A percentile compares a stretch with the other conserved stretches of the same genome.
Evolutionary conservation across 2,329 filamentous ascomycete species (phyloP).

Genomic region (Biscogniauxia sp.): DNA sequence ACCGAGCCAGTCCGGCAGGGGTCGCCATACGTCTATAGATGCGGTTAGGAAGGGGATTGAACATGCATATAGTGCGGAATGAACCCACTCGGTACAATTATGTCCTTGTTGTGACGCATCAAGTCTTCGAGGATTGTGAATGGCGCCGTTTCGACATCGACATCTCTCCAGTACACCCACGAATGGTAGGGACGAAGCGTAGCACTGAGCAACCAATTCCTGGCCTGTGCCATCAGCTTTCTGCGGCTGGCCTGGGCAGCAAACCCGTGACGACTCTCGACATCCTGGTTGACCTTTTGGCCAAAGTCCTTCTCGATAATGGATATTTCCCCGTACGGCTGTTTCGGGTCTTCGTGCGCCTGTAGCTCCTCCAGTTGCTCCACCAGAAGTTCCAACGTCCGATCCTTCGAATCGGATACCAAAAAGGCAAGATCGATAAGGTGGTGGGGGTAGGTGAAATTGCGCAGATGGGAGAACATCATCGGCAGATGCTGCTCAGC

Average conservation of each 20-base stretch:
- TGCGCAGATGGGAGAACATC: conserved; percentile 97
- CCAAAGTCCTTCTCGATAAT: conserved; percentile 99
- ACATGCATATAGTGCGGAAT: background rate
- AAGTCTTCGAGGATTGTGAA: conserved; percentile 96
- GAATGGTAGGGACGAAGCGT: conserved; percentile 92
- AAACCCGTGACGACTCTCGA: conserved; percentile 96
- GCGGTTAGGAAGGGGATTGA: background rate
- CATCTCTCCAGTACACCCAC: conserved; percentile 99
- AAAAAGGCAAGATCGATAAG: conserved; percentile 95
- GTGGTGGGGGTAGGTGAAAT: conserved; percentile 96
- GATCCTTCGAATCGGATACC: conserved; percentile 95
- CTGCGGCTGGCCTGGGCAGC: conserved; percentile 89
- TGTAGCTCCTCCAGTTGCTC: conserved; percentile 77
- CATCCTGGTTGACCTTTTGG: conserved; percentile 95
- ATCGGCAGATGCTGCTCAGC: conserved; percentile 88
- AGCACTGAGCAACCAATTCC: conserved; percentile 95
- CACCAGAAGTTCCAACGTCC: conserved; percentile 74
- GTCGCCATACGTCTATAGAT: conserved; percentile 83
- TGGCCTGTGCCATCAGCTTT: conserved; percentile 96
- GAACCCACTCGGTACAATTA: conserved; percentile 94
- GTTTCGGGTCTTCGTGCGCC: conserved; percentile 71
- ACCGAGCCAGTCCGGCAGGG: conserved; percentile 97
- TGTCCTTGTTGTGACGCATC: conserved; percentile 98
- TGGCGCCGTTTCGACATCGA: conserved; percentile 95
- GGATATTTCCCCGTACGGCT: conserved; percentile 91